Evolutionary conservation across 371 early-diverging fungal species (phyloP).

Genomic region (Conidiobolus incongruus): DNA sequence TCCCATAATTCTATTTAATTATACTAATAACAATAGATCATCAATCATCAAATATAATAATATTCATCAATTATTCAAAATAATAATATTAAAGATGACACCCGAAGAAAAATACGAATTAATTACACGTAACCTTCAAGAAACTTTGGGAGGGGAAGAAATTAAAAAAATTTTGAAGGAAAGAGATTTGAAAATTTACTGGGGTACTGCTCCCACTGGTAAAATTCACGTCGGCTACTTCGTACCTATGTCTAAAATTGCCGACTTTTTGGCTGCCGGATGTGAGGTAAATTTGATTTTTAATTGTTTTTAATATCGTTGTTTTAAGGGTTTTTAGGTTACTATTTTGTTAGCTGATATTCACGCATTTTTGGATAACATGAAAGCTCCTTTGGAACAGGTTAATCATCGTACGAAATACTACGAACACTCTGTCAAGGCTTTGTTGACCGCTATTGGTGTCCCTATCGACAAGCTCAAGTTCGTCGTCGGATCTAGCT

Average conservation of each 20-base stretch:
- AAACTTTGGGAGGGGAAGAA: slow-evolving; percentile 83
- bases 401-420: slow-evolving; percentile 79
- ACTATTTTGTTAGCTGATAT: slow-evolving; percentile 94
- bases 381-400: slow-evolving; percentile 94
- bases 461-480: slow-evolving; percentile 80
- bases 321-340: slow-evolving; percentile 24
- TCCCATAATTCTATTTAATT: no score
- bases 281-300: slow-evolving; percentile 29
- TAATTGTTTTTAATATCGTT: background rate
- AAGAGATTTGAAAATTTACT: slow-evolving; percentile 91
- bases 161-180: slow-evolving; percentile 67
- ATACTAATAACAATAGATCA: no score
- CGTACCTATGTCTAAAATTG: slow-evolving; percentile 95
- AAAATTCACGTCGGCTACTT: slow-evolving; percentile 98
- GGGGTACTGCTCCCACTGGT: slow-evolving; percentile 99
- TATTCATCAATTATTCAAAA: no score
- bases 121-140: slow-evolving; percentile 93
- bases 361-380: slow-evolving; percentile 98
- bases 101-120: slow-evolving; percentile 60
- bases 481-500: slow-evolving; percentile 86
- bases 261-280: slow-evolving; percentile 91
- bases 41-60: no score
- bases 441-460: slow-evolving; percentile 72
- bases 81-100: no score
- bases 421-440: slow-evolving; percentile 86